Conservation (phyloP, 768 basidiomycete genomes). For the Pleurotus sapidus region DNA sequence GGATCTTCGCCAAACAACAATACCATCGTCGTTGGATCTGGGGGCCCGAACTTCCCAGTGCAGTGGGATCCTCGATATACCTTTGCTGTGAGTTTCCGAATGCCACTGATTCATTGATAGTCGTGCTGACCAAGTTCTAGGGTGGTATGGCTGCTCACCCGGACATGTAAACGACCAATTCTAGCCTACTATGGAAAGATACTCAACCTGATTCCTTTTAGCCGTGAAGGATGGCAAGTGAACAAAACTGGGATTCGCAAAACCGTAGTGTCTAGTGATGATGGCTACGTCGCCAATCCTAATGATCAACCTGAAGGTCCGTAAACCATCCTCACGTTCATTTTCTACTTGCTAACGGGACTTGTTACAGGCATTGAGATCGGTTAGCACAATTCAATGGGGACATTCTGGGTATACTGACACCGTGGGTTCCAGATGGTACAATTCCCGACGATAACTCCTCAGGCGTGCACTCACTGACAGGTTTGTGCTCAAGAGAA, state of each 20-base stretch:
- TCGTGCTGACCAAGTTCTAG: slow-evolving; percentile 8
- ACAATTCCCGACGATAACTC: slow-evolving; percentile 26
- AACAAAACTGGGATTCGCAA: slow-evolving; percentile 33
- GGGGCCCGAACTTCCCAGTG: slow-evolving; percentile 43
- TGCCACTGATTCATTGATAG: neutral
- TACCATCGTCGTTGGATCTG: slow-evolving; percentile 31
- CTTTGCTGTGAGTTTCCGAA: slow-evolving; percentile 25
- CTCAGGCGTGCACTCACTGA: slow-evolving; percentile 39
- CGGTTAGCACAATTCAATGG: slow-evolving; percentile 14
- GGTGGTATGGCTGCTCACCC: slow-evolving; percentile 40
- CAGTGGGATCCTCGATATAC: slow-evolving; percentile 43
- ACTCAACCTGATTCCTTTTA: slow-evolving; percentile 7
- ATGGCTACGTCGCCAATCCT: slow-evolving; percentile 30
- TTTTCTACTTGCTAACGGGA: neutral
- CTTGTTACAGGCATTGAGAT: slow-evolving; percentile 27
- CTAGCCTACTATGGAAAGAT: neutral
- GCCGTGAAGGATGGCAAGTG: slow-evolving; percentile 34
- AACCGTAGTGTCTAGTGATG: slow-evolving; percentile 23
- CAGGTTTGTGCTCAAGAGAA: slow-evolving; percentile 19
- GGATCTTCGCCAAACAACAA: slow-evolving; percentile 37
- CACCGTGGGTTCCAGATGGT: slow-evolving; percentile 20
- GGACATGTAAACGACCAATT: slow-evolving; percentile 28
- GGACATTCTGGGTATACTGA: neutral
- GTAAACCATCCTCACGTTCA: neutral
- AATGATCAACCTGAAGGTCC: slow-evolving; percentile 29